Percentiles rank a stretch among this genome's conserved stretches.
phyloP scores from a whole-genome alignment of 345 rosid genomes.

The Euphorbia tirucalli region DNA sequence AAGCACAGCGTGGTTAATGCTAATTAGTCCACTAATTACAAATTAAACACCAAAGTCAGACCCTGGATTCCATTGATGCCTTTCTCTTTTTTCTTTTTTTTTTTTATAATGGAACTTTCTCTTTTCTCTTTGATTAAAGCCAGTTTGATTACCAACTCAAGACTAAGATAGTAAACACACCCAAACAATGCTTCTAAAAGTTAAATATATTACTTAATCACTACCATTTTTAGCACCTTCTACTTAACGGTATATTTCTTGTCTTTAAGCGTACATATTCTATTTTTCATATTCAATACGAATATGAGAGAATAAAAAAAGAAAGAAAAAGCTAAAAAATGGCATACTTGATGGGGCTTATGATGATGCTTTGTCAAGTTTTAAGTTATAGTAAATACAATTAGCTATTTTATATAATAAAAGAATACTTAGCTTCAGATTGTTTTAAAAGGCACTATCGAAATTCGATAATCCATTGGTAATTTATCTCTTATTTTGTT shows the following conservation, averaged over 20 bases:
- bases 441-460: too few species aligned
- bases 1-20: background rate
- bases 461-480: too few species aligned
- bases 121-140: background rate
- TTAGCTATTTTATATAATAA: too few species aligned
- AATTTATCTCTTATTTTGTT: too few species aligned
- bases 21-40: conserved; percentile 1
- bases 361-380: too few species aligned
- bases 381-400: background rate
- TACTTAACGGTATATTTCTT: background rate
- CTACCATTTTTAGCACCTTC: background rate
- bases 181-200: background rate
- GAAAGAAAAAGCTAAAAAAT: too few species aligned
- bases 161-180: background rate
- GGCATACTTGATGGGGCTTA: too few species aligned
- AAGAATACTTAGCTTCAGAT: too few species aligned
- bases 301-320: background rate
- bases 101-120: too few species aligned
- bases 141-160: background rate
- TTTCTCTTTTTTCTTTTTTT: too few species aligned
- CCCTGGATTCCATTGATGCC: conserved; percentile 19
- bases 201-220: too few species aligned
- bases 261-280: background rate
- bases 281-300: too few species aligned
- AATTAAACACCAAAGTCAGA: conserved; percentile 4